phyloP scores from a whole-genome alignment of 495 filamentous ascomycete species.

The Neurospora sp. region DNA sequence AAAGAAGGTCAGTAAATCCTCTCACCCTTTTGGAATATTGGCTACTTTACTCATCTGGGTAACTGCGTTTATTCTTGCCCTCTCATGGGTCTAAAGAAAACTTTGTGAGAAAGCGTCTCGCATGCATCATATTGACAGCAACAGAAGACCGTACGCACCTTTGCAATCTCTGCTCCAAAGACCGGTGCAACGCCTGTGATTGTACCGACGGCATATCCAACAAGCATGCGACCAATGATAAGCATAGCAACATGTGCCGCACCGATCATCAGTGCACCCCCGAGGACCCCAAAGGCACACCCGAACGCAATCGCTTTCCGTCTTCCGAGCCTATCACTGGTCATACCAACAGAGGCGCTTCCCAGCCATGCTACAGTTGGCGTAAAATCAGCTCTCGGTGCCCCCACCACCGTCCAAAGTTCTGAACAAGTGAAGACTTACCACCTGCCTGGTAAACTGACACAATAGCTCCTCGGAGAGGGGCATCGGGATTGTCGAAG shows the following conservation, averaged over 20 bases:
- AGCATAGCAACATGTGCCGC: conserved; percentile 42
- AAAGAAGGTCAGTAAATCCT: not conserved
- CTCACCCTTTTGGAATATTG: not conserved
- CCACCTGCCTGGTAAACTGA: conserved; percentile 37
- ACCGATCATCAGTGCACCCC: conserved; percentile 41
- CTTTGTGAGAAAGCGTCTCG: conserved; percentile 11
- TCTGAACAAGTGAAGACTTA: not conserved
- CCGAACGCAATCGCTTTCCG: conserved; percentile 40
- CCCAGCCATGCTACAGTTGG: conserved; percentile 37
- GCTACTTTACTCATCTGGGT: conserved; percentile 20
- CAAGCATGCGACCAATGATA: conserved; percentile 42
- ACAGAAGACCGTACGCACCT: conserved; percentile 24
- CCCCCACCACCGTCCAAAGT: conserved; percentile 10
- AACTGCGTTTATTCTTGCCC: conserved; percentile 39
- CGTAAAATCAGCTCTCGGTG: conserved; percentile 2
- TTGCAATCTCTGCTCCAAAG: conserved; percentile 26
- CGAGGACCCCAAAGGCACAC: conserved; percentile 34
- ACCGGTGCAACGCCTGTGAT: conserved; percentile 43
- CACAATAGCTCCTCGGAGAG: conserved; percentile 39
- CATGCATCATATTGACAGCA: conserved; percentile 17
- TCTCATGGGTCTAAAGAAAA: conserved; percentile 37
- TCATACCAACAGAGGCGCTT: conserved; percentile 35
- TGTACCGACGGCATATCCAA: conserved; percentile 40
- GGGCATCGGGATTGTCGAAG: conserved; percentile 33
- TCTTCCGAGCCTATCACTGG: conserved; percentile 38